Conservation (phyloP, 495 filamentous ascomycete species). For the Xylaria venustula region DNA sequence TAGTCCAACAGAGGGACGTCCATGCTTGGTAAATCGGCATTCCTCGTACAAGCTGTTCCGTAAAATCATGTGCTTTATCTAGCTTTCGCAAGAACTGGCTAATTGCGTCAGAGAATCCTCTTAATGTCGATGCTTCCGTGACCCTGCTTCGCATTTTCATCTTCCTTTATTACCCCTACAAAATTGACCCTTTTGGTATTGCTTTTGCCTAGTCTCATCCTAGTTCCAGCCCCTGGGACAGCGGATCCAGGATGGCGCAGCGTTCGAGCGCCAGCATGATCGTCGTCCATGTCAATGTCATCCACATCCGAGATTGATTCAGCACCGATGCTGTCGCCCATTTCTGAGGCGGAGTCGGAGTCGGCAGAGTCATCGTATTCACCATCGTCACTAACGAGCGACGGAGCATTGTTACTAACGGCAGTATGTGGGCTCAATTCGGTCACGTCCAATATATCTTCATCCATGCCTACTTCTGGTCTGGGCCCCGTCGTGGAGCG, state of each 20-base stretch:
- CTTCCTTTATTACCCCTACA: slow-evolving; percentile 37
- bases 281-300: slow-evolving; percentile 48
- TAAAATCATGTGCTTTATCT: slow-evolving; percentile 10
- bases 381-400: slow-evolving; percentile 83
- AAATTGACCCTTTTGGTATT: slow-evolving; percentile 48
- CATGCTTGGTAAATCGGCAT: neutral
- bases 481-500: slow-evolving; percentile 25
- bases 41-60: slow-evolving; percentile 2
- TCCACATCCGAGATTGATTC: slow-evolving; percentile 49
- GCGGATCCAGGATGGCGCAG: slow-evolving; percentile 36
- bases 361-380: slow-evolving; percentile 64
- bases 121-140: slow-evolving; percentile 19
- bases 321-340: slow-evolving; percentile 39
- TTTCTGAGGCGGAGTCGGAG: slow-evolving; percentile 42
- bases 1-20: slow-evolving; percentile 19
- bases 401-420: slow-evolving; percentile 77
- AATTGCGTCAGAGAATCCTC: slow-evolving; percentile 5
- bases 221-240: slow-evolving; percentile 25
- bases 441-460: slow-evolving; percentile 50
- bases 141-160: slow-evolving; percentile 31
- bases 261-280: slow-evolving; percentile 33
- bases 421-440: slow-evolving; percentile 79
- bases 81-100: neutral
- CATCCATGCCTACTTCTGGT: slow-evolving; percentile 42
- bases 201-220: slow-evolving; percentile 42